phyloP scores from a whole-genome alignment of 2,329 filamentous ascomycete species.

The Aspergillus spinulosporus region DNA sequence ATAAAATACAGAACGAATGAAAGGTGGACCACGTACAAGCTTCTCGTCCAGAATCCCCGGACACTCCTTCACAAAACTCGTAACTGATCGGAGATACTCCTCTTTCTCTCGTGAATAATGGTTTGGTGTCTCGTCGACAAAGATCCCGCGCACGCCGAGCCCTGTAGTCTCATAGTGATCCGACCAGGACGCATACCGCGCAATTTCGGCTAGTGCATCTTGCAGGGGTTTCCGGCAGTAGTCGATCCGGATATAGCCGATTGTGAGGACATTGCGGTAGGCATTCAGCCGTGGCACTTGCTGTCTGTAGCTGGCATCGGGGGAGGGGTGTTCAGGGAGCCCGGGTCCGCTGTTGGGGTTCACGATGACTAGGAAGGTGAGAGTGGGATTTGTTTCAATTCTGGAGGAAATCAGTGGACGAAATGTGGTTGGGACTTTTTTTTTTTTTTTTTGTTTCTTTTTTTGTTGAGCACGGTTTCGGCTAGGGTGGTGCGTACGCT shows the following conservation, averaged over 20 bases:
- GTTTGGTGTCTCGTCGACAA: constrained; percentile 23
- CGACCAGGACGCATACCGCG: constrained; percentile 20
- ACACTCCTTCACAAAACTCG: constrained; percentile 8
- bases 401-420: background rate
- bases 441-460: too few species aligned
- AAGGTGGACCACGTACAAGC: constrained; percentile 10
- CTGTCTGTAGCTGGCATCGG: constrained; percentile 18
- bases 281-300: constrained; percentile 20
- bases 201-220: constrained; percentile 17
- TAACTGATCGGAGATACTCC: constrained; percentile 12
- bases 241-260: constrained; percentile 27
- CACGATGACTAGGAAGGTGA: constrained; percentile 21
- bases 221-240: constrained; percentile 24
- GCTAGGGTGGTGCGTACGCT: constrained; percentile 9
- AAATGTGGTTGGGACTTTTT: too few species aligned
- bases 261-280: constrained; percentile 22
- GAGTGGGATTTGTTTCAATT: constrained; percentile 14
- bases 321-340: constrained; percentile 1
- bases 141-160: constrained; percentile 19
- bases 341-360: constrained; percentile 24
- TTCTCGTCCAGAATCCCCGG: constrained; percentile 12
- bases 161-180: constrained; percentile 6
- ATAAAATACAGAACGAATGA: too few species aligned
- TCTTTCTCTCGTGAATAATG: constrained; percentile 4
- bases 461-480: background rate